Base-by-base conservation (phyloP, 78 protist genomes). In the Bodo saltans region DNA sequence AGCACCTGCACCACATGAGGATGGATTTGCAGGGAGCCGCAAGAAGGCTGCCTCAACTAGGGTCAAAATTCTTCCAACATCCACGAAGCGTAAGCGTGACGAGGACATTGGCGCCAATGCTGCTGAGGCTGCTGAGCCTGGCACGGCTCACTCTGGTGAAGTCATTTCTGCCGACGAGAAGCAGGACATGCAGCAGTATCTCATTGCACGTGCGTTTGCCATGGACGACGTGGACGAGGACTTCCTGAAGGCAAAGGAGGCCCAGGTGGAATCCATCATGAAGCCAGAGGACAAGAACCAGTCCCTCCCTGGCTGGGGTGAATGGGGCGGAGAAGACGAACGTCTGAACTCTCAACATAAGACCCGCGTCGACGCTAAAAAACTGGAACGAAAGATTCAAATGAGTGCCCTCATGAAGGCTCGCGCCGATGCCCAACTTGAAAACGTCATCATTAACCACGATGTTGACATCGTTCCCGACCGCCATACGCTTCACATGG, bases 271-370 rank as follows among this genome's bases (percentile, higher is more conserved):
- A 4, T 4, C 17, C 34, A 38, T 30, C 52, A 29, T 76, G 27
- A 38, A 21, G 41, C 42, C 67, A 32, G 12, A 30, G 28, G 81
- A 76, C 81, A 38, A 12, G 67, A 76, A 33, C 52, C 38, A 4
- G 29, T 8, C 60, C 34, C n/a, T 76, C 32, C 81, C 81, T 26
- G 81, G 81, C 12, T 76, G 81, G 81, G 81, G 81, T 29, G 81
- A 76, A 27, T 76, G 81, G 81, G 81, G 81, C 26, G 81, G 81
- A 27, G n/a, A 76, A 67, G 81, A 39, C 81, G 67, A 23, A 38
- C 12, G 42, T 38, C 81, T 76, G 34, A 76, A 76, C 69, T 28
- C 35, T 8, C 60, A 17, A 8, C 60, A 47, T 3, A 76, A 76
- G 81, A 2, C 81, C 23, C 35, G 42, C 39, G 81, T 60, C n/a